phyloP scores from a whole-genome alignment of 305 asterid species.

The Fraxinus velutina region DNA sequence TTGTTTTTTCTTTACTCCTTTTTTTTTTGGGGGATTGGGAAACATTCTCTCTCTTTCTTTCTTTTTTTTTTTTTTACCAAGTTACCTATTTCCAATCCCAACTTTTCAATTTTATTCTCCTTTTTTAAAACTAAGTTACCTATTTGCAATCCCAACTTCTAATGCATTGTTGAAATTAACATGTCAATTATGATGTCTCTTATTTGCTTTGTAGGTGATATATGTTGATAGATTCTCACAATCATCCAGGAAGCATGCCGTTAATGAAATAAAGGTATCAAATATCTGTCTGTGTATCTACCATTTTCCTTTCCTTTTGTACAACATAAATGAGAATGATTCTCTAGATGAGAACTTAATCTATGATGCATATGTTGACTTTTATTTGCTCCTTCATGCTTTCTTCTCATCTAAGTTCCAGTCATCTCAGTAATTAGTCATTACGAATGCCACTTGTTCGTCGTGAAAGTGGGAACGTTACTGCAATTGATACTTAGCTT shows the following conservation, averaged over 20 bases:
- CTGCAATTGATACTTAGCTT: not conserved
- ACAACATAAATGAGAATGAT: conserved; percentile 1
- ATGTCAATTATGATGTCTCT: not conserved
- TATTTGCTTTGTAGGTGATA: conserved; percentile 57
- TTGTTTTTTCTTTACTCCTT: not conserved
- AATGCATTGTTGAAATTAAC: not conserved
- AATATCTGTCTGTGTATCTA: conserved; percentile 26
- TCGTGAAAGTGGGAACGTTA: not conserved
- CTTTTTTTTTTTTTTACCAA: not conserved
- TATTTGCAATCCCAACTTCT: not conserved
- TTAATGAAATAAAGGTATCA: conserved; percentile 92
- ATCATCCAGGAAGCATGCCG: conserved; percentile 82
- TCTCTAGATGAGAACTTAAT: not conserved
- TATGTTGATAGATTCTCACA: conserved; percentile 89
- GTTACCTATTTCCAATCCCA: not conserved
- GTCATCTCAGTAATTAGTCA: not conserved
- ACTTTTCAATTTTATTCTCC: not conserved
- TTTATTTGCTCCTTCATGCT: not conserved
- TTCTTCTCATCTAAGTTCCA: not conserved
- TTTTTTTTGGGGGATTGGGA: not conserved
- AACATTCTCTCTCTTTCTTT: not conserved
- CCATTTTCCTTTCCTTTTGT: not conserved
- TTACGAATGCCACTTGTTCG: not conserved
- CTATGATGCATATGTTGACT: not conserved
- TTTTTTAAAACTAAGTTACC: not conserved